A percentile compares a stretch with the other conserved stretches of the same genome.
These are phyloP conservation scores for Picea glauca DNA, from an alignment of 75 land plant genomes.

Conservation along the genomic window DNA sequence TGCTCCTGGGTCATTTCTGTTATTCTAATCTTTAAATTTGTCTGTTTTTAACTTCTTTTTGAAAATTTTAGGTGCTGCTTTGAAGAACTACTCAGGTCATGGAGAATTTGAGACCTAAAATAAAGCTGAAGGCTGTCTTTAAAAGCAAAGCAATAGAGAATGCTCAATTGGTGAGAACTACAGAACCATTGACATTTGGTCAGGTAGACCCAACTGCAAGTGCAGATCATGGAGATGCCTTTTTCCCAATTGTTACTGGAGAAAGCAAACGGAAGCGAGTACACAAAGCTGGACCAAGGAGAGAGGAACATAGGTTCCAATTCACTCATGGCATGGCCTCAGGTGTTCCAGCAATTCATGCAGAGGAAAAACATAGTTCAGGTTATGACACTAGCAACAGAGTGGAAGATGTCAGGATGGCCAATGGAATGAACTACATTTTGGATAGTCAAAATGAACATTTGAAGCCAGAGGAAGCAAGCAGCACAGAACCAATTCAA, in stretches of 20 bases:
- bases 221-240: not conserved
- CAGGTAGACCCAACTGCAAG: not conserved
- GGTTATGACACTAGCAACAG: not conserved
- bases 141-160: not conserved
- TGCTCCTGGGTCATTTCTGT: too few relatives aligned
- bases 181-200: not conserved
- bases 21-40: too few relatives aligned
- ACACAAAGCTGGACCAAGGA: not conserved
- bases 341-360: not conserved
- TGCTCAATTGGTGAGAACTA: not conserved
- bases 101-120: conserved; percentile 9
- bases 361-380: not conserved
- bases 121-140: not conserved
- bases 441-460: not conserved
- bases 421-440: not conserved
- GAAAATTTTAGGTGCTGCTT: too few relatives aligned
- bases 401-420: not conserved
- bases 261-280: conserved; percentile 6
- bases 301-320: not conserved
- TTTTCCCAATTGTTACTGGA: not conserved
- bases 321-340: not conserved
- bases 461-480: not conserved
- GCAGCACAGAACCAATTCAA: conserved; percentile 4
- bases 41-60: too few relatives aligned
- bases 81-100: not conserved